Evolutionary conservation across 495 filamentous ascomycete genomes (phyloP).

Genomic region (Penicillium malachiteum): DNA sequence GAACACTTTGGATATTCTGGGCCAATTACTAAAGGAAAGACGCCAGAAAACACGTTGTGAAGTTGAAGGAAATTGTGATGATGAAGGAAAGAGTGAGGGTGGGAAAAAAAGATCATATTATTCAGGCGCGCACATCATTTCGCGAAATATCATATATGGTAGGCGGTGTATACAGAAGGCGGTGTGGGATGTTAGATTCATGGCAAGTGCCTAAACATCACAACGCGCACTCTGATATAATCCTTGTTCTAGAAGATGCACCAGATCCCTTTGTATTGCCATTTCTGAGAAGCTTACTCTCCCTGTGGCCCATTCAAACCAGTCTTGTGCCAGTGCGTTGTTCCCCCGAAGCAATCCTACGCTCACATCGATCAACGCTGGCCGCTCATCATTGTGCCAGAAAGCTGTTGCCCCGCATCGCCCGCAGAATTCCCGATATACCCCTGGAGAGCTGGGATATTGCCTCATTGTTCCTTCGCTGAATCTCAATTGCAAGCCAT

Average conservation of each 20-base stretch:
- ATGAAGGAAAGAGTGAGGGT: too few species aligned
- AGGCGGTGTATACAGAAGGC: too few species aligned
- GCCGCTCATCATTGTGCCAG: conserved; percentile 58
- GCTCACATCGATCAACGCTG: conserved; percentile 64
- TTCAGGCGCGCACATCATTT: too few species aligned
- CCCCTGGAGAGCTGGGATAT: conserved; percentile 54
- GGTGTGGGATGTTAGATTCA: too few species aligned
- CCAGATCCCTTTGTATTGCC: conserved; percentile 44
- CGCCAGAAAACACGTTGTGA: too few species aligned
- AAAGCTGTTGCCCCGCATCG: conserved; percentile 66
- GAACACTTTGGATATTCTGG: too few species aligned
- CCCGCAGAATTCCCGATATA: conserved; percentile 63
- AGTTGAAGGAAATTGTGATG: too few species aligned
- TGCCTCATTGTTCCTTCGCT: conserved; percentile 45
- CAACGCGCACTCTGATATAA: neutral
- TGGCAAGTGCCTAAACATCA: too few species aligned
- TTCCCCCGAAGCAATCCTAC: conserved; percentile 55
- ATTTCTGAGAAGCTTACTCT: conserved; percentile 64
- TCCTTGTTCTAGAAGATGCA: conserved; percentile 23
- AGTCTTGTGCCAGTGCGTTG: conserved; percentile 56
- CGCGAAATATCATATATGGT: too few species aligned
- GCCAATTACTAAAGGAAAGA: too few species aligned
- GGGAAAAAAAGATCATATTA: too few species aligned
- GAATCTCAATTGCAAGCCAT: conserved; percentile 43
- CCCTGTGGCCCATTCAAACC: conserved; percentile 60